Evolutionary conservation across 164 flowering plant species (phyloP).

Genomic region (Annona squamosa): DNA sequence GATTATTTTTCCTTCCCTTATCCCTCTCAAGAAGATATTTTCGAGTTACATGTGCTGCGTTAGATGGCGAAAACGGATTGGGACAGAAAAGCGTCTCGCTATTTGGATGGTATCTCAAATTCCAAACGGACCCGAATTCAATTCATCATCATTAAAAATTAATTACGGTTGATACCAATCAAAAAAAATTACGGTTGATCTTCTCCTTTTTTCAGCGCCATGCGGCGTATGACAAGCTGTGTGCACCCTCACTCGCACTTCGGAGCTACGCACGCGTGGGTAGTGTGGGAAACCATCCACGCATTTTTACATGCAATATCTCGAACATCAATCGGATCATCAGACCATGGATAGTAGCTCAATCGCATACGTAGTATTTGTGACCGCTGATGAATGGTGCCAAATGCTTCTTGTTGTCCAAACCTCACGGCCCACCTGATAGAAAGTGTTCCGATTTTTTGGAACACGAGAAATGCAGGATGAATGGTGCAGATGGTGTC

Average conservation of each 20-base stretch:
- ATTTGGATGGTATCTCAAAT: neutral
- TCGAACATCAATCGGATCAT: no score
- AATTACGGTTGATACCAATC: no score
- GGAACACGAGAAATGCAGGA: neutral
- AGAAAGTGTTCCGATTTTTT: neutral
- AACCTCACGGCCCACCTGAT: neutral
- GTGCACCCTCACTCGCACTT: neutral
- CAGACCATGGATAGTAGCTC: no score
- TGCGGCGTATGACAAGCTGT: neutral
- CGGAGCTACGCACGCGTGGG: neutral
- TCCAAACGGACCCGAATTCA: neutral
- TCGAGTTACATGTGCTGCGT: neutral
- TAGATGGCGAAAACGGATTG: no score
- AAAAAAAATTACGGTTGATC: no score
- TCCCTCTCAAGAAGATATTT: neutral
- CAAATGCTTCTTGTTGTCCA: neutral
- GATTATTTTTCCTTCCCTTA: neutral
- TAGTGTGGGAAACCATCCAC: no score
- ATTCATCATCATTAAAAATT: neutral
- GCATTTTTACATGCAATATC: no score
- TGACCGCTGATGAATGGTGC: no score
- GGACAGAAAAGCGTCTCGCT: neutral
- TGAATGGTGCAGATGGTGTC: neutral
- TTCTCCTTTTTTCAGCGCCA: no score
- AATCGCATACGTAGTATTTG: no score